Conservation (phyloP, 352 stramenopile species). For the Globisporangium cylindrosporum region DNA sequence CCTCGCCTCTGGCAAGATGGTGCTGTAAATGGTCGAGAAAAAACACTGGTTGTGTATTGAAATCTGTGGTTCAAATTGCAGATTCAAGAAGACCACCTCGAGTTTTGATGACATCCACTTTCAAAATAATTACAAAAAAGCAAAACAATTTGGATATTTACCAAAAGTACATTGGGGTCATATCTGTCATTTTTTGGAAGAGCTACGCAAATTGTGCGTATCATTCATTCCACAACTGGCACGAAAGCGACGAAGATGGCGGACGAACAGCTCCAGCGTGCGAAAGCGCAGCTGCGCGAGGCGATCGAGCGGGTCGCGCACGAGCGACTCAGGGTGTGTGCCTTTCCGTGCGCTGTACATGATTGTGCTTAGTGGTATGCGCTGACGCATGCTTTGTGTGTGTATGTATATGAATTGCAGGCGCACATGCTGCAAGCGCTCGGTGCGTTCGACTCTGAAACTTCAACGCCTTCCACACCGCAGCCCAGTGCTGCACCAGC, state of each 20-base stretch:
- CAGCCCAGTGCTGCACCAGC: constrained; percentile 11
- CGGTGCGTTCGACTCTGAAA: constrained; percentile 30
- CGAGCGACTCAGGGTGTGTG: constrained; percentile 34
- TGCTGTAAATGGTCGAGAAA: constrained; percentile 29
- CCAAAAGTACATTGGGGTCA: neutral
- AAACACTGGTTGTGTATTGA: neutral
- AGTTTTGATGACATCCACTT: constrained; percentile 1
- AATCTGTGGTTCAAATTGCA: neutral
- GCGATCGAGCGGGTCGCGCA: constrained; percentile 32
- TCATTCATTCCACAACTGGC: constrained; percentile 2
- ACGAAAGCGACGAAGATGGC: neutral
- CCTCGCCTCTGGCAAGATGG: constrained; percentile 70
- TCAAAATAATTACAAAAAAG: neutral
- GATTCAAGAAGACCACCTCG: neutral
- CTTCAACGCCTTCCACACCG: neutral
- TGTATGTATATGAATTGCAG: constrained; percentile 22
- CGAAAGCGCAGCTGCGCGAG: constrained; percentile 33
- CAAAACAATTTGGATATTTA: constrained; percentile 5
- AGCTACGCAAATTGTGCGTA: neutral
- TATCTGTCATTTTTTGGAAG: neutral
- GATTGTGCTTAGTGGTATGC: neutral
- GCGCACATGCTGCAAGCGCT: constrained; percentile 73
- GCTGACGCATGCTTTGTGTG: neutral
- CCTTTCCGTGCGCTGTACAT: no score
- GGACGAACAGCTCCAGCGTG: constrained; percentile 19